phyloP scores from a whole-genome alignment of 1,139 yeast species.

The Geotrichum restrictum region DNA sequence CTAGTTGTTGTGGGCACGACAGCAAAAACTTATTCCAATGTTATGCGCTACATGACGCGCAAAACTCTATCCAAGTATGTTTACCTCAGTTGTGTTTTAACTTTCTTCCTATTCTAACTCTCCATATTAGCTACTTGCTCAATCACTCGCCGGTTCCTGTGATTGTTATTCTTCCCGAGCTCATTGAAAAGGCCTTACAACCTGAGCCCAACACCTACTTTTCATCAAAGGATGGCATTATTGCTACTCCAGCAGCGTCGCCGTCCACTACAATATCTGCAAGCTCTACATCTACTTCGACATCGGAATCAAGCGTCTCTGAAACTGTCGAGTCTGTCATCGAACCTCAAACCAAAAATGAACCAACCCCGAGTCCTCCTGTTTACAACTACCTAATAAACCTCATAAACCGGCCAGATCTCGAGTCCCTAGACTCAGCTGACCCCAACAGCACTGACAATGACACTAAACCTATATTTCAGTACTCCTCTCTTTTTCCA shows the following conservation, averaged over 20 bases:
- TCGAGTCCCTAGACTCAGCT: no score
- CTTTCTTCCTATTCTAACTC: background rate
- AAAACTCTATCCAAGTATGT: constrained; percentile 23
- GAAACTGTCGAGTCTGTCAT: no score
- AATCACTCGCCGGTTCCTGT: constrained; percentile 34
- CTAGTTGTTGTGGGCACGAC: constrained; percentile 31
- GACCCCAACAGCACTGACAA: background rate
- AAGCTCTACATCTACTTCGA: no score
- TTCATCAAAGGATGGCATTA: no score
- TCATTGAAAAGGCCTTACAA: background rate
- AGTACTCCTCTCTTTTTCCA: background rate
- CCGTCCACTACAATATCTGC: no score
- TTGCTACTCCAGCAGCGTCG: no score
- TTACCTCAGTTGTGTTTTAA: background rate
- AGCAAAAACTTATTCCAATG: constrained; percentile 26
- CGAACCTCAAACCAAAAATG: no score
- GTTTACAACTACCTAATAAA: background rate
- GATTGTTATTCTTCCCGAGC: constrained; percentile 22
- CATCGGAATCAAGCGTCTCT: no score
- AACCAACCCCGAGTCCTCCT: no score
- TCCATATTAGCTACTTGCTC: constrained; percentile 25
- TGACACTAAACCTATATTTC: background rate
- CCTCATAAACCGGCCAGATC: background rate
- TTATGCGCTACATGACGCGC: constrained; percentile 26
- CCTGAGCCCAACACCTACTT: no score